A percentile compares a stretch with the other conserved stretches of the same genome.
These are phyloP conservation scores for Daldinia caldariorum DNA, from an alignment of 495 filamentous ascomycete species.

Conservation along the genomic window DNA sequence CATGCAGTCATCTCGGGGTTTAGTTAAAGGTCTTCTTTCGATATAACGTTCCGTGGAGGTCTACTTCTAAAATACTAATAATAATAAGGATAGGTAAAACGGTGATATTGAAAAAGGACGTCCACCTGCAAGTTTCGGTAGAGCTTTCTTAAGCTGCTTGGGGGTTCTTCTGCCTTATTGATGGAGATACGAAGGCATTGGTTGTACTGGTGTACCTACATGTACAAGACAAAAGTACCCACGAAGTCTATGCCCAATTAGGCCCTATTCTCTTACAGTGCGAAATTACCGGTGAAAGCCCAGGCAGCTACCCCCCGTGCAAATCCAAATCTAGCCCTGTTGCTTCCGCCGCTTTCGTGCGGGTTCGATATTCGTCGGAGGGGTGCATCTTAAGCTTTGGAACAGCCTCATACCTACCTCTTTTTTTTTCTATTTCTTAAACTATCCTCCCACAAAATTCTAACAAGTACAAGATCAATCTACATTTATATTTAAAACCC, in stretches of 20 bases:
- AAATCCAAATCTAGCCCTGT: constrained; percentile 33
- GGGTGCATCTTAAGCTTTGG: constrained; percentile 43
- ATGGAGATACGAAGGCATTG: constrained; percentile 25
- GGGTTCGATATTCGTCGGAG: constrained; percentile 40
- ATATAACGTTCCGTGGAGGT: not conserved
- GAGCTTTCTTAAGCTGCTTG: not conserved
- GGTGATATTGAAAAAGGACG: no score
- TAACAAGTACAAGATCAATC: constrained; percentile 6
- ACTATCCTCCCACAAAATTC: constrained; percentile 34
- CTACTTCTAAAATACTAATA: not conserved
- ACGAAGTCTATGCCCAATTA: constrained; percentile 15
- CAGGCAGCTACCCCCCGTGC: constrained; percentile 35
- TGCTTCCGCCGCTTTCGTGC: constrained; percentile 46
- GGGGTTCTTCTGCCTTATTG: not conserved
- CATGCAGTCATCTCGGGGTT: constrained; percentile 40
- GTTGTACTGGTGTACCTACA: no score
- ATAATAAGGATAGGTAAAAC: no score
- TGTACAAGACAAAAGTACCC: constrained; percentile 6
- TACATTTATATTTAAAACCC: not conserved
- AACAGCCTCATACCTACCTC: constrained; percentile 40
- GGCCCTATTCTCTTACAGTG: constrained; percentile 24
- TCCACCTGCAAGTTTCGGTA: no score
- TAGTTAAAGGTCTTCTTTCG: constrained; percentile 12
- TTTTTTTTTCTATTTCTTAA: constrained; percentile 26
- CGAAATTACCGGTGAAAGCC: constrained; percentile 14